These are phyloP conservation scores for Narthecium ossifragum DNA, from an alignment of 106 monocot species.

Conservation along the genomic window DNA sequence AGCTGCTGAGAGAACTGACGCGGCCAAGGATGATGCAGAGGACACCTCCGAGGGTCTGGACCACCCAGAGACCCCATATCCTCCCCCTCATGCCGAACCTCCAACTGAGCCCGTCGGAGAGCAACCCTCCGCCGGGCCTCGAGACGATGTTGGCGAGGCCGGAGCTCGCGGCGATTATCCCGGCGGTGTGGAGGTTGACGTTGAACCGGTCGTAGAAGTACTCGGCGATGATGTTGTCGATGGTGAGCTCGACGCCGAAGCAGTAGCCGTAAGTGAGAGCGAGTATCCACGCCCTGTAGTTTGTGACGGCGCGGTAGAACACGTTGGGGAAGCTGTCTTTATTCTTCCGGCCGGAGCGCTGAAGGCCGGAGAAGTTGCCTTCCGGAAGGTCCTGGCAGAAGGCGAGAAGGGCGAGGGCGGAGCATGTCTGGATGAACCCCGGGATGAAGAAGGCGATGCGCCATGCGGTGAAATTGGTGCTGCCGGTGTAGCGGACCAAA, in stretches of 20 bases:
- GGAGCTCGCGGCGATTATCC: conserved; percentile 78
- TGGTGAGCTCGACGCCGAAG: conserved; percentile 80
- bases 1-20: conserved; percentile 19
- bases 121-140: conserved; percentile 62
- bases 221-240: conserved; percentile 85
- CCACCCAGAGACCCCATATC: conserved; percentile 73
- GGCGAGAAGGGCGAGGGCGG: conserved; percentile 48
- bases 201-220: conserved; percentile 89
- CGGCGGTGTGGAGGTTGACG: conserved; percentile 54
- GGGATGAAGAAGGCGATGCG: conserved; percentile 93
- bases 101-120: conserved; percentile 49
- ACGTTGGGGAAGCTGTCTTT: conserved; percentile 57
- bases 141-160: conserved; percentile 74
- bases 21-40: conserved; percentile 62
- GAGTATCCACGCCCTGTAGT: conserved; percentile 75
- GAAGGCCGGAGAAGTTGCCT: conserved; percentile 50
- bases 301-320: conserved; percentile 32
- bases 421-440: conserved; percentile 52
- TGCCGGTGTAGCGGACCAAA: conserved; percentile 38
- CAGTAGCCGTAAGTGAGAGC: conserved; percentile 75
- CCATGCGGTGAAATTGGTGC: conserved; percentile 77
- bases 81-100: conserved; percentile 83
- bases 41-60: conserved; percentile 62
- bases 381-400: conserved; percentile 80
- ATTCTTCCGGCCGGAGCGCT: conserved; percentile 55